Conservation (phyloP, 225 moss, liverwort and hornwort genomes). For the Antitrichia curtipendula region DNA sequence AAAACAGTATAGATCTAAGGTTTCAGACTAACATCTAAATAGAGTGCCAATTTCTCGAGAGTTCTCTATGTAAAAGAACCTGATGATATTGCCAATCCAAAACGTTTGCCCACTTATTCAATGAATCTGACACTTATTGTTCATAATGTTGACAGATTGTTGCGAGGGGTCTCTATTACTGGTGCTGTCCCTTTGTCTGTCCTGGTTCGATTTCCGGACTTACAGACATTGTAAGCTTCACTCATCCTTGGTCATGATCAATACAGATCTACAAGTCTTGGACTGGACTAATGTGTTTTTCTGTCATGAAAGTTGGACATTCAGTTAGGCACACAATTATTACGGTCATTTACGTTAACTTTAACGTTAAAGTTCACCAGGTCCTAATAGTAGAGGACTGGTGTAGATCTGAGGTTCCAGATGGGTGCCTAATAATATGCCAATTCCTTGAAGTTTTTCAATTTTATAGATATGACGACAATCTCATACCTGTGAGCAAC, state of each 20-base stretch:
- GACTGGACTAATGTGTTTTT: neutral
- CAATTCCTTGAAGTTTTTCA: neutral
- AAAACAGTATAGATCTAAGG: neutral
- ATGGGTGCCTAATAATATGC: neutral
- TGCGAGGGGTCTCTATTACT: constrained; percentile 10
- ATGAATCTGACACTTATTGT: neutral
- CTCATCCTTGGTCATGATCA: neutral
- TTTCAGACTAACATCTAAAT: neutral
- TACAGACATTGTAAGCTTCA: constrained; percentile 19
- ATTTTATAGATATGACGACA: neutral
- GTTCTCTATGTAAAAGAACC: neutral
- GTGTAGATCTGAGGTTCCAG: neutral
- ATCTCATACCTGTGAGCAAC: neutral
- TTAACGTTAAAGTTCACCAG: neutral
- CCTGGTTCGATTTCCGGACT: neutral
- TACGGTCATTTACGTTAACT: neutral
- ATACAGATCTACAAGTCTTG: neutral
- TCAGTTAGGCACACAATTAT: neutral
- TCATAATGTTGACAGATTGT: constrained; percentile 5
- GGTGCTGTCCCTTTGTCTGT: constrained; percentile 1
- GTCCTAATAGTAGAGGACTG: neutral
- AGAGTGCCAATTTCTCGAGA: neutral
- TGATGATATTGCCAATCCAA: neutral
- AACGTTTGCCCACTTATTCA: neutral
- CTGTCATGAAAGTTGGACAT: neutral